Percentiles rank a stretch among this genome's conserved stretches.
These are phyloP conservation scores for Uronychia setigera DNA, from an alignment of 73 alveolate species.

Conservation along the genomic window DNA sequence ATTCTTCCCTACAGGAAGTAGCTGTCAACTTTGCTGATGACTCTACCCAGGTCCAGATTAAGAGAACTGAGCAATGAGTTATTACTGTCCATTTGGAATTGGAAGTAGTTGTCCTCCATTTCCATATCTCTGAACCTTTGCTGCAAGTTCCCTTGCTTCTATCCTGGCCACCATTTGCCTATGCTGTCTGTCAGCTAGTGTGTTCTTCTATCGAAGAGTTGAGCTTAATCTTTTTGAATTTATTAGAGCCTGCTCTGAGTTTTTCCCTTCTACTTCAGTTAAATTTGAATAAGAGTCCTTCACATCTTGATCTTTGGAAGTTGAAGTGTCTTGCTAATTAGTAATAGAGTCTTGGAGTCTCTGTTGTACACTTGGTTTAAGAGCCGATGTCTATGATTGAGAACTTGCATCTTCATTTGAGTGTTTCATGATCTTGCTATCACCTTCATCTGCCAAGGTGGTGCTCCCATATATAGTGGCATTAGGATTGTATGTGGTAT, in stretches of 20 bases:
- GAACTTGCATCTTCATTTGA: not conserved
- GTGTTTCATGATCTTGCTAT: too few species aligned
- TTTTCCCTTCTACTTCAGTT: not conserved
- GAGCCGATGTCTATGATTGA: not conserved
- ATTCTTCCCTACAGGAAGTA: not conserved
- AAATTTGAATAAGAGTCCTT: not conserved
- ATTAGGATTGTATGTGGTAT: too few species aligned
- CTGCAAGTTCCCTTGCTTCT: not conserved
- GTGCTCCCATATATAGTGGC: too few species aligned
- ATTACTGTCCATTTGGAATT: too few species aligned
- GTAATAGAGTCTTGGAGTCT: too few species aligned
- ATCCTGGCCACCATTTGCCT: not conserved
- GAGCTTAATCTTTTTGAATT: not conserved
- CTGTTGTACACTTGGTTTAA: not conserved
- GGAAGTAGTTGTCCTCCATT: too few species aligned
- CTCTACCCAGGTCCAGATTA: not conserved
- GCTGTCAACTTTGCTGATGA: not conserved
- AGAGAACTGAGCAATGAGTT: not conserved
- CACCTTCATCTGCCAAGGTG: too few species aligned
- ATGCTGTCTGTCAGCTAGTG: not conserved
- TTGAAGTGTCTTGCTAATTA: not conserved
- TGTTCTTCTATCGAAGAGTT: not conserved
- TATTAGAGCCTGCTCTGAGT: not conserved
- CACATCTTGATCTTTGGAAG: not conserved
- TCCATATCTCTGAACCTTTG: not conserved